Percentiles rank a stretch among this genome's conserved stretches.
phyloP scores from a whole-genome alignment of 768 basidiomycete species.

The Tulasnella sp. region DNA sequence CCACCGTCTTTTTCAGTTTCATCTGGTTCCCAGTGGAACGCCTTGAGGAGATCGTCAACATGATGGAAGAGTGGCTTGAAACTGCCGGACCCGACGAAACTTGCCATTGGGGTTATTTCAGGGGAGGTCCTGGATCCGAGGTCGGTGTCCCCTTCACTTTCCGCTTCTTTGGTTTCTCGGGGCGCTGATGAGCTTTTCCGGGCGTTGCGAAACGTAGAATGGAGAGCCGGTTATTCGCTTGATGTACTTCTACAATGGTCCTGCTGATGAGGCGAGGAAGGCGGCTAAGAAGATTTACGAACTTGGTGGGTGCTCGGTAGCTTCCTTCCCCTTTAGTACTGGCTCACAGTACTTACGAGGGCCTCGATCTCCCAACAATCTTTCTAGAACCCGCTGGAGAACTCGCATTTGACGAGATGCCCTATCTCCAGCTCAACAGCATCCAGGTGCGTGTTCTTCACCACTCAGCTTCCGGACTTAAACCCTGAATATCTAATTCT shows the following conservation, averaged over 20 bases:
- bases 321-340: not conserved
- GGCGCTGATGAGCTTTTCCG: no score
- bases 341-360: not conserved
- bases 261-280: not conserved
- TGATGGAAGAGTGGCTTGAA: constrained; percentile 13
- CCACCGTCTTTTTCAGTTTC: not conserved
- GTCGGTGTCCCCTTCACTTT: not conserved
- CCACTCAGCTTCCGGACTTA: no score
- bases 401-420: constrained; percentile 2
- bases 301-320: not conserved
- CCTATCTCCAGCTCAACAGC: not conserved
- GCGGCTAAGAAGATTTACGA: not conserved
- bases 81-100: not conserved
- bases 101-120: constrained; percentile 10
- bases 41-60: constrained; percentile 4
- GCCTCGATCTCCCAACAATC: not conserved
- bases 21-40: not conserved
- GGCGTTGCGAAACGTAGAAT: not conserved
- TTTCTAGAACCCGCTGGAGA: constrained; percentile 10
- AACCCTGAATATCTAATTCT: no score
- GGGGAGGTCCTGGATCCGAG: not conserved
- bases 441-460: not conserved
- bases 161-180: not conserved
- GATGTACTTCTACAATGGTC: constrained; percentile 14
- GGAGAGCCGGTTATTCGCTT: not conserved